Conservation (phyloP, 2,329 filamentous ascomycete genomes). For the Fusarium vanettenii region DNA sequence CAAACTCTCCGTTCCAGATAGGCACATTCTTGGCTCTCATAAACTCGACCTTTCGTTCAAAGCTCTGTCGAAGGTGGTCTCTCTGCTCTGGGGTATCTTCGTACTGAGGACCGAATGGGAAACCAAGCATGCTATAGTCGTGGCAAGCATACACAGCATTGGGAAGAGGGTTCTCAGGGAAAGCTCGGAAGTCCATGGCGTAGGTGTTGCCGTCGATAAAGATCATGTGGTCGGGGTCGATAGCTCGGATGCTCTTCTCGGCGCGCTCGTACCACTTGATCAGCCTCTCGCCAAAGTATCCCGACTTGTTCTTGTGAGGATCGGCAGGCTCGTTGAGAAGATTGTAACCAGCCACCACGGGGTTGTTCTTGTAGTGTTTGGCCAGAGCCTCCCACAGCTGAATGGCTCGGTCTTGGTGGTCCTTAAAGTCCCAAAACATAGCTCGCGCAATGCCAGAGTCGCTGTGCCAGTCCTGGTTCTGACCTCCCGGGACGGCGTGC, state of each 20-base stretch:
- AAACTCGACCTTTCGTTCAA: constrained; percentile 57
- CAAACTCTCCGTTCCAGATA: constrained; percentile 65
- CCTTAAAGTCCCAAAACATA: constrained; percentile 59
- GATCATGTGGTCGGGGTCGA: constrained; percentile 61
- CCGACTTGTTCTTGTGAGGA: constrained; percentile 38
- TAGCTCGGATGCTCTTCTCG: constrained; percentile 52
- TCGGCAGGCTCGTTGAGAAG: constrained; percentile 50
- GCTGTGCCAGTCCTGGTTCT: constrained; percentile 62
- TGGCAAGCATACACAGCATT: constrained; percentile 65
- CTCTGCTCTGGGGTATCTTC: constrained; percentile 56
- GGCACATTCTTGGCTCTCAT: constrained; percentile 55
- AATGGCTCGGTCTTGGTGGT: constrained; percentile 58
- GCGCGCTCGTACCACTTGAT: constrained; percentile 55
- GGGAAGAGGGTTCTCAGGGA: constrained; percentile 55
- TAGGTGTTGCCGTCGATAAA: constrained; percentile 66
- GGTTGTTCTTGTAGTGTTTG: constrained; percentile 55
- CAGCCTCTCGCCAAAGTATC: constrained; percentile 44
- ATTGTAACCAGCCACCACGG: constrained; percentile 56
- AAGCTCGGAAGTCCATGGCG: constrained; percentile 61
- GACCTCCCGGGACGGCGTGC: constrained; percentile 58
- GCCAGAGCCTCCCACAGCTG: constrained; percentile 58
- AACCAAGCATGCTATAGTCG: constrained; percentile 65
- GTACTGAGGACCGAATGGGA: constrained; percentile 56
- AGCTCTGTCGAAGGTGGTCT: constrained; percentile 51
- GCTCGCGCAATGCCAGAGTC: constrained; percentile 53